Base-by-base conservation (phyloP, 2,329 filamentous ascomycete genomes). In the Rhexocercosporidium sp. region DNA sequence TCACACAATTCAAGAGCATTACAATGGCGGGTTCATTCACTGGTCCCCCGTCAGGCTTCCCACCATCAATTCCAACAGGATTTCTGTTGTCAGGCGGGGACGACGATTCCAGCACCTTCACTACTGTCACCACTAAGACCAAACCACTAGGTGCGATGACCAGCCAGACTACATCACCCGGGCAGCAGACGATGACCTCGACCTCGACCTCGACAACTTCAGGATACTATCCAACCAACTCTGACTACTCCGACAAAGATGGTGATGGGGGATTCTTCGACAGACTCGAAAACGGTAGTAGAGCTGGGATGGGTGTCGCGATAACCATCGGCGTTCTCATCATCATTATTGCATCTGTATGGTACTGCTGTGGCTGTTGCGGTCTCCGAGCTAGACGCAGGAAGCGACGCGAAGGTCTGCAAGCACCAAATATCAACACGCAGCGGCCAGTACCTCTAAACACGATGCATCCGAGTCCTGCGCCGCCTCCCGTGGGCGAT, bases 321-420 rank as follows among this genome's bases (percentile, higher is more conserved):
- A 61, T 67, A 16, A 31, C 70, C 22, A 16, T 68, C 41, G 69
- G 63, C 9, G 39, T 69, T 14, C 12, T 73, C 22, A 27, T 66
- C 9, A 66, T 72, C 16, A 25, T 70, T 18, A 3, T 65, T 5
- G 22, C 70, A 3, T 71, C 68, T 1, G 57, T 54, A 7, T 71
- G 70, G 70, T 73, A 62, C 44, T 73, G 70, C 51, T 73, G 70
- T 47, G 68, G 68, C 22, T 73, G 72, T 37, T 73, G 71, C 29
- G 71, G 71, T 37, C 46, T 69, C 8, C 68, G 71, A 18, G 46
- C 51, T 2, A 51, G 54, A 49, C 31, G 62, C 18, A 47, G 49
- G 34, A 54, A 62, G 41, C 65, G 65, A 20, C 53, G 29, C 12
- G 59, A 66, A 37, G 34, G 27, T 31, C 16, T 44, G 18, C 37